Conservation (phyloP, 345 rosid genomes). For the Salix exigua region DNA sequence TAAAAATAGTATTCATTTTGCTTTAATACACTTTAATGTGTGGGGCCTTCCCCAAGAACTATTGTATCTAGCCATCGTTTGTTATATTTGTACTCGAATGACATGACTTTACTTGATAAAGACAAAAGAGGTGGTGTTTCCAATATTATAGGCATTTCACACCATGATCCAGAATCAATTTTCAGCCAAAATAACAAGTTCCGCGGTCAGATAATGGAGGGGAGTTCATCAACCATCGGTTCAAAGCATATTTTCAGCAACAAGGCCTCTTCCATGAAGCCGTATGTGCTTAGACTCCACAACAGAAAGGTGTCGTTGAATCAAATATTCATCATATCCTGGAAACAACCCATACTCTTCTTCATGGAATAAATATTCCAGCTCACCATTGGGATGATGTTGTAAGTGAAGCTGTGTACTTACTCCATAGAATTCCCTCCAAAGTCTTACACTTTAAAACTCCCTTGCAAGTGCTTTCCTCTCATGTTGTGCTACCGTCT, state of each 20-base stretch:
- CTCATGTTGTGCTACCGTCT: not conserved
- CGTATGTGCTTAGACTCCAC: not conserved
- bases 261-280: not conserved
- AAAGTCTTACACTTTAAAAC: not conserved
- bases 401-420: not conserved
- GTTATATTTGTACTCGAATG: conserved; percentile 9
- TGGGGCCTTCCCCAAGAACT: too few species aligned
- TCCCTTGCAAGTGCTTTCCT: not conserved
- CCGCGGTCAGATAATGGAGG: not conserved
- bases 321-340: not conserved
- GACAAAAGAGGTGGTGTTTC: not conserved
- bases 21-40: too few species aligned
- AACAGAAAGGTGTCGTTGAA: not conserved
- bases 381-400: not conserved
- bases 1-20: too few species aligned
- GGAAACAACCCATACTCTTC: not conserved
- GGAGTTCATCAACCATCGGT: not conserved
- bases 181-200: not conserved
- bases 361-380: not conserved
- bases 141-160: not conserved
- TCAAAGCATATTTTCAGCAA: not conserved
- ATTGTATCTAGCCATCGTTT: not conserved
- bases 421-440: not conserved
- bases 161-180: not conserved
- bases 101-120: conserved; percentile 4